Conservation (phyloP, 345 rosid genomes). For the Citrus sp. region DNA sequence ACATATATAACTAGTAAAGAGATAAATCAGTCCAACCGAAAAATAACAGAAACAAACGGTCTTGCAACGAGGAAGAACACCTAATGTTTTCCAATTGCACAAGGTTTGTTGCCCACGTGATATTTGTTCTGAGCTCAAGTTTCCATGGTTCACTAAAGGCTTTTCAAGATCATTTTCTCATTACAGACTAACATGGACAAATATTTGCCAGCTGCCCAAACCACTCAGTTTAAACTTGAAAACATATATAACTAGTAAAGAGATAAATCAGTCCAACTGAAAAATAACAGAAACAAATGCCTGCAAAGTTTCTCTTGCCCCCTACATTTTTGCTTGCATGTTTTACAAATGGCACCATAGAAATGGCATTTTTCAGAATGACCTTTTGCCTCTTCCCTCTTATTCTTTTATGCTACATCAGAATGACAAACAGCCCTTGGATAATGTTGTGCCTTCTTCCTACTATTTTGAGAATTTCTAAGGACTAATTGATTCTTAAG, state of each 20-base stretch:
- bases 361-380: background rate
- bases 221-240: background rate
- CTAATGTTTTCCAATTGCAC: background rate
- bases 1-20: background rate
- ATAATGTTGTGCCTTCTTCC: background rate
- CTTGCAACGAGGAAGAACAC: background rate
- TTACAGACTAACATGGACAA: background rate
- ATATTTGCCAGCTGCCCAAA: background rate
- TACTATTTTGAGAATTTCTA: background rate
- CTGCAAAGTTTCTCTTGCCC: background rate
- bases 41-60: background rate
- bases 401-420: background rate
- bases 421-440: background rate
- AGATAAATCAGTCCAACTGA: background rate
- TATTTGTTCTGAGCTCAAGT: conserved; percentile 1
- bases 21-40: background rate
- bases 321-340: background rate
- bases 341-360: background rate
- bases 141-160: background rate
- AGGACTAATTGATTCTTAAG: background rate
- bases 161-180: background rate
- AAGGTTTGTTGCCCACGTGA: background rate
- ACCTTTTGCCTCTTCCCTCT: background rate
- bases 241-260: background rate
- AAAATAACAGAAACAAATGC: background rate